These are phyloP conservation scores for Lactarius pseudohatsudake DNA, from an alignment of 768 basidiomycete species.

Conservation along the genomic window DNA sequence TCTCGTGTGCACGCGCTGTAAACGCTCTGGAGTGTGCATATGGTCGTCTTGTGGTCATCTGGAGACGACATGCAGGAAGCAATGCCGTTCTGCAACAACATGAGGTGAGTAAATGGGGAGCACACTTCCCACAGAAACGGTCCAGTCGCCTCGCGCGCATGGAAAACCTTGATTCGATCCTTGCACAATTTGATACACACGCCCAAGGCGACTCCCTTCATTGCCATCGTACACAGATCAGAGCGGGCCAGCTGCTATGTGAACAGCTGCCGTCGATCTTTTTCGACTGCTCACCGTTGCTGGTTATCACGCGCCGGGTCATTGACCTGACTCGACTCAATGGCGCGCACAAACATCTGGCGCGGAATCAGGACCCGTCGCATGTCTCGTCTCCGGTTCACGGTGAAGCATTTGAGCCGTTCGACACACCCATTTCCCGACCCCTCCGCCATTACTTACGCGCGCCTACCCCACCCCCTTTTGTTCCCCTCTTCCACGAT, in stretches of 20 bases:
- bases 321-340: background rate
- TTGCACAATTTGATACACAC: conserved; percentile 46
- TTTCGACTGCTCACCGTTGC: background rate
- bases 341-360: background rate
- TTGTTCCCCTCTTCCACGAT: conserved; percentile 22
- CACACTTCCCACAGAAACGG: conserved; percentile 56
- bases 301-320: background rate
- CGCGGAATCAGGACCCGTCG: background rate
- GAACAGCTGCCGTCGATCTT: background rate
- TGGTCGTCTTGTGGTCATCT: conserved; percentile 46
- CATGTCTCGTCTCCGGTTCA: background rate
- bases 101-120: conserved; percentile 49
- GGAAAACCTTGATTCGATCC: conserved; percentile 42
- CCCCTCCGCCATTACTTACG: background rate
- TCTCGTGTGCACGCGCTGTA: background rate
- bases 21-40: background rate
- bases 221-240: background rate
- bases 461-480: conserved; percentile 9
- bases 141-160: conserved; percentile 42
- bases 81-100: conserved; percentile 46
- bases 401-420: conserved; percentile 2
- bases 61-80: conserved; percentile 55
- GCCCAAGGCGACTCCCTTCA: conserved; percentile 35
- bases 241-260: conserved; percentile 23
- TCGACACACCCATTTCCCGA: conserved; percentile 24